These are phyloP conservation scores for Anacardium occidentale DNA, from an alignment of 345 rosid species.

Conservation along the genomic window DNA sequence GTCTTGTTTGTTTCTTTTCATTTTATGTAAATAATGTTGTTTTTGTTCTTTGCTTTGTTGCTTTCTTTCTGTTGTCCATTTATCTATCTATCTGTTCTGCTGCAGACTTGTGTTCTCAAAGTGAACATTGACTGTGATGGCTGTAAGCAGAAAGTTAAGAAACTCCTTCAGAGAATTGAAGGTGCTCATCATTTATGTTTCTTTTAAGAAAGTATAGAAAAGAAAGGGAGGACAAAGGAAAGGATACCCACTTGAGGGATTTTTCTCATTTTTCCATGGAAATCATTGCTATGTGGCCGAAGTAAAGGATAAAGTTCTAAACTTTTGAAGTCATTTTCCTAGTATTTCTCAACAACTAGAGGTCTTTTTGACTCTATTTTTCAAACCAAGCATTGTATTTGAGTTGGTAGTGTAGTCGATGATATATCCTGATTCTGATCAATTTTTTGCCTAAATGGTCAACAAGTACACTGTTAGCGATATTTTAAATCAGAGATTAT, in stretches of 20 bases:
- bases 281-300: neutral
- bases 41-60: slow-evolving; percentile 8
- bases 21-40: neutral
- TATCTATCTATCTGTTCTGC: too few species aligned
- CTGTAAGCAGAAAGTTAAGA: slow-evolving; percentile 82
- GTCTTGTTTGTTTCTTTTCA: neutral
- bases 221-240: neutral
- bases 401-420: neutral
- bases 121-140: slow-evolving; percentile 87
- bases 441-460: neutral
- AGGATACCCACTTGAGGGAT: neutral
- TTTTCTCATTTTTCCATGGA: neutral
- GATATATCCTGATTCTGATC: neutral
- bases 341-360: neutral
- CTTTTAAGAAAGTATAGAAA: slow-evolving; percentile 7
- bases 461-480: slow-evolving; percentile 7
- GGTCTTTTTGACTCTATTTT: neutral
- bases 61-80: too few species aligned
- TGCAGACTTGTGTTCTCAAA: slow-evolving; percentile 68
- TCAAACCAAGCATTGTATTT: neutral
- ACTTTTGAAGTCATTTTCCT: neutral
- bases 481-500: neutral
- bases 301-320: neutral
- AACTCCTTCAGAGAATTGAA: slow-evolving; percentile 80
- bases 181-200: slow-evolving; percentile 37